Evolutionary conservation across 192 early-diverging fungal species (phyloP), one percentile per base, ranked within the genome.

Genomic region (Dissophora ornata): DNA sequence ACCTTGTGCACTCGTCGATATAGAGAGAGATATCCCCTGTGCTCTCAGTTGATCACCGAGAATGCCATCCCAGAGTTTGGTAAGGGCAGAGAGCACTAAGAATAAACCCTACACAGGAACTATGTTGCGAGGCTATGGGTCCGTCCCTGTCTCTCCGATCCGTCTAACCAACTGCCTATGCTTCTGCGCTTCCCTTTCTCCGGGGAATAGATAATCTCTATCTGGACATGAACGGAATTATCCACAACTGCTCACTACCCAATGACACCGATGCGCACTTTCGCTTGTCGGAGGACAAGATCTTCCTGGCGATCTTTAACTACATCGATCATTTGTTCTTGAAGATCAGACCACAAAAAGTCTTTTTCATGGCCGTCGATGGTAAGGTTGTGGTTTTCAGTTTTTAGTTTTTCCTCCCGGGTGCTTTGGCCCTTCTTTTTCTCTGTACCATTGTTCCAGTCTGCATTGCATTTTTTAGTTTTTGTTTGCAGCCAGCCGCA

Each of bases 181-280:
- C 40, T 12, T 55, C 16, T 24, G 25, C 29, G 7, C 11, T 50
- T 29, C 33, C 19, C 16, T 67, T n/a, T 50, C 25, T 36, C 22
- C 33, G 40, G 13, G 26, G 81, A 58, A 56, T 85, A 87, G 96
- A 98, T 83, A 97, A 97, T 71, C 85, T 98, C 47, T 98, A 98
- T 67, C 84, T 98, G 84, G 97, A 99, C 69, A 97, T 99, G 96
- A 99, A 99, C 78, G 97, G 97, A 32, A 96, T 99, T 59, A 94
- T 99, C 79, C 97, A 98, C 80, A 93, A 95, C 69, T 99, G 96
- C 82, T 93, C 94, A 26, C 95, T 97, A 74, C 91, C 94, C 21
- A 97, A 97, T 79, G 94, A 96, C 62, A 87, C 87, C 67, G 91
- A 95, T 80, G 89, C 87, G 3, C 90, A 93, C 53, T 96, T 94